These are phyloP conservation scores for Taxillus chinensis DNA, from an alignment of 164 flowering plant genomes.

Conservation along the genomic window DNA sequence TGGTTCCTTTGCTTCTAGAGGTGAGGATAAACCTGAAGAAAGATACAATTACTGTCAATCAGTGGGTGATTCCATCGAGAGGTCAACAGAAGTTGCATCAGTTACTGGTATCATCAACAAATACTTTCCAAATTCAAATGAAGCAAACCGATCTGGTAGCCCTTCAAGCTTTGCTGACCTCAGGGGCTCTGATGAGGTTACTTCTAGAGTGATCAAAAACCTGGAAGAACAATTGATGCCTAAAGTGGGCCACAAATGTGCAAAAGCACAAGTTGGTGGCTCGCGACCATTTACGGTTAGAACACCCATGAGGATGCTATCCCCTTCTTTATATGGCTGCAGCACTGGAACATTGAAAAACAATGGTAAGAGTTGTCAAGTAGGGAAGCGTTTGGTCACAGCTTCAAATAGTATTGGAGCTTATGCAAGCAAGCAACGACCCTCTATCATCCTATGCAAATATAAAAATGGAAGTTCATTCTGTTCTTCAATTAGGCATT, in stretches of 20 bases:
- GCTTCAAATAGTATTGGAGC: constrained; percentile 34
- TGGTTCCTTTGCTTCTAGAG: not conserved
- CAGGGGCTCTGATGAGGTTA: not conserved
- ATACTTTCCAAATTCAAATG: constrained; percentile 29
- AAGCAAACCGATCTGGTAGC: constrained; percentile 8
- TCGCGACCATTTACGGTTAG: constrained; percentile 5
- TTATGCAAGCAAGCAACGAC: constrained; percentile 16
- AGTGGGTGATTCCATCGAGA: constrained; percentile 9
- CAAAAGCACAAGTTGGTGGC: constrained; percentile 4
- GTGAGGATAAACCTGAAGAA: constrained; percentile 1
- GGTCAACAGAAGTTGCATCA: constrained; percentile 25
- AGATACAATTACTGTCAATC: not conserved
- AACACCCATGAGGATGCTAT: constrained; percentile 9
- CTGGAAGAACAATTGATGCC: constrained; percentile 6
- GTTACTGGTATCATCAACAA: constrained; percentile 34
- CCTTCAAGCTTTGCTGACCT: constrained; percentile 5
- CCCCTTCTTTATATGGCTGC: not conserved
- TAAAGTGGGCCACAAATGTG: constrained; percentile 3
- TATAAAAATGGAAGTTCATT: constrained; percentile 8
- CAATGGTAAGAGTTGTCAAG: constrained; percentile 17
- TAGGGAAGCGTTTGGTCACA: constrained; percentile 36
- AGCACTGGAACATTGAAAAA: constrained; percentile 8
- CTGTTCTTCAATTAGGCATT: constrained; percentile 10
- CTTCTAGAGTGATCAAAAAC: not conserved
- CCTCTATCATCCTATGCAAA: constrained; percentile 14